Evolutionary conservation across 192 early-diverging fungal genomes (phyloP).

Genomic region (Podila epigama): DNA sequence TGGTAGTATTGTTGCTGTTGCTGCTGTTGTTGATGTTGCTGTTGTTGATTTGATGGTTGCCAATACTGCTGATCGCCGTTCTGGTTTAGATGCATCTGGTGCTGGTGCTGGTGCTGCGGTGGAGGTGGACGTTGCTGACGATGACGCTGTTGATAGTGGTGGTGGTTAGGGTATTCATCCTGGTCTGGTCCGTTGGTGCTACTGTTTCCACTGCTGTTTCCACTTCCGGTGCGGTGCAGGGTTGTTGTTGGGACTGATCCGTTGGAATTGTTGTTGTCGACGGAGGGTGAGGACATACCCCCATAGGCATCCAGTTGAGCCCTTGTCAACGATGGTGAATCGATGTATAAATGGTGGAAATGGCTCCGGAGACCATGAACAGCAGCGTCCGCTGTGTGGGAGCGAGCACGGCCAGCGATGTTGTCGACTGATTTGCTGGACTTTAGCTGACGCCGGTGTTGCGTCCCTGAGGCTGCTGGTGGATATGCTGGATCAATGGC

Average conservation of each 20-base stretch:
- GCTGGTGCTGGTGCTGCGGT: background rate
- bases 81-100: background rate
- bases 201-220: background rate
- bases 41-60: background rate
- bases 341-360: constrained; percentile 28
- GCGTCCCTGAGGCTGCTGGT: background rate
- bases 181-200: background rate
- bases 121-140: background rate
- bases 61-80: background rate
- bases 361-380: constrained; percentile 16
- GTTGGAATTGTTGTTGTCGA: background rate
- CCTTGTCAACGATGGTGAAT: constrained; percentile 31
- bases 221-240: constrained; percentile 3
- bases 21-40: background rate
- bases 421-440: constrained; percentile 43
- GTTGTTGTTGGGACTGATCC: background rate
- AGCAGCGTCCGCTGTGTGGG: constrained; percentile 30
- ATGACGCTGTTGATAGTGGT: background rate
- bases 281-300: background rate
- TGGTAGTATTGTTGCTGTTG: background rate
- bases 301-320: constrained; percentile 41
- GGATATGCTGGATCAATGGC: background rate
- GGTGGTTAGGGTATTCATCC: background rate
- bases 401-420: constrained; percentile 21
- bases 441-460: constrained; percentile 8